Conservation (phyloP, 2,329 filamentous ascomycete species). For the Exophiala calicioides region DNA sequence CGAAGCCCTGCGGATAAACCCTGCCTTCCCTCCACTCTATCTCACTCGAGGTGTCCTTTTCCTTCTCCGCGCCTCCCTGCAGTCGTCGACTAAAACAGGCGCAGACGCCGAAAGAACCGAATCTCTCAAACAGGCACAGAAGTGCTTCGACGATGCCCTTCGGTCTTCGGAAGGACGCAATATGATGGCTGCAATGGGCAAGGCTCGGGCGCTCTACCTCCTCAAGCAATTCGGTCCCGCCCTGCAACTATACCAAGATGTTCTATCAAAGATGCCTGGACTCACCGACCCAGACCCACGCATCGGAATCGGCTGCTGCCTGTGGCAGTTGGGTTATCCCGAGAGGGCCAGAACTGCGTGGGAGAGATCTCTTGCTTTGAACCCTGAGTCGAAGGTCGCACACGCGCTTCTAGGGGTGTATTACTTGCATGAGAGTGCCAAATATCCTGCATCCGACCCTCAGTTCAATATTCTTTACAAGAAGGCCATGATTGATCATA, state of each 20-base stretch:
- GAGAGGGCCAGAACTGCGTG: slow-evolving; percentile 88
- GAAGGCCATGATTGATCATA: slow-evolving; percentile 91
- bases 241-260: slow-evolving; percentile 81
- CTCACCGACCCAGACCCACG: slow-evolving; percentile 91
- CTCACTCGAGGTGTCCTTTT: slow-evolving; percentile 87
- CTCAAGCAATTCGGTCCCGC: slow-evolving; percentile 84
- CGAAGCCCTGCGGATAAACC: slow-evolving; percentile 91
- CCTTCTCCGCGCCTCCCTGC: slow-evolving; percentile 82
- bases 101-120: slow-evolving; percentile 70
- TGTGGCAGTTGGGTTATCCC: slow-evolving; percentile 95
- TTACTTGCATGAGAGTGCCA: slow-evolving; percentile 82
- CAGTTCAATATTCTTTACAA: slow-evolving; percentile 85
- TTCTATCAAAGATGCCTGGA: slow-evolving; percentile 79
- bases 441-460: slow-evolving; percentile 78
- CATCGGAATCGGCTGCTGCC: slow-evolving; percentile 93
- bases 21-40: slow-evolving; percentile 86
- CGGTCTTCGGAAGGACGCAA: slow-evolving; percentile 83
- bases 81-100: slow-evolving; percentile 69
- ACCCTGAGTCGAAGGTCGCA: slow-evolving; percentile 81
- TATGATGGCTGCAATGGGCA: slow-evolving; percentile 88
- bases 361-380: slow-evolving; percentile 73
- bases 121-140: slow-evolving; percentile 78
- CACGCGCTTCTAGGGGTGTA: slow-evolving; percentile 88
- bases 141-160: slow-evolving; percentile 92
- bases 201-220: slow-evolving; percentile 82